phyloP scores from a whole-genome alignment of 805 yeast species.

The Candida broadrunensis region DNA sequence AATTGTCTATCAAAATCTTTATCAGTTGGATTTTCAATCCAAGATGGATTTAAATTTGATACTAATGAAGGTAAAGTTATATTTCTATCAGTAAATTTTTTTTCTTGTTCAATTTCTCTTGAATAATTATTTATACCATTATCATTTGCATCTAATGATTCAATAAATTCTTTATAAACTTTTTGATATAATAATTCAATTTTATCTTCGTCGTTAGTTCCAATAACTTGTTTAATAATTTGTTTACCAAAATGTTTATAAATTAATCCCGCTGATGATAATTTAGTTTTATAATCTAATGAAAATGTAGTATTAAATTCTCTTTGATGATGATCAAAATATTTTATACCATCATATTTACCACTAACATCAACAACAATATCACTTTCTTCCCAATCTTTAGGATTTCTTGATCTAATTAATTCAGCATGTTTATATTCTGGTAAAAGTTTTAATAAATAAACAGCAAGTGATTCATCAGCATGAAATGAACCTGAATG shows the following conservation, averaged over 20 bases:
- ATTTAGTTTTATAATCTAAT: constrained; percentile 62
- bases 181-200: constrained; percentile 67
- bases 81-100: constrained; percentile 67
- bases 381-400: constrained; percentile 80
- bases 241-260: constrained; percentile 83
- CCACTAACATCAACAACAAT: constrained; percentile 96
- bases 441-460: constrained; percentile 72
- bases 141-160: constrained; percentile 93
- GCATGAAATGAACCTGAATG: constrained; percentile 96
- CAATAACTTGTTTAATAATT: constrained; percentile 51
- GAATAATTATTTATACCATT: constrained; percentile 79
- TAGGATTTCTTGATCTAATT: constrained; percentile 80
- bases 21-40: constrained; percentile 71
- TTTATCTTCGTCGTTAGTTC: constrained; percentile 31
- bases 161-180: constrained; percentile 83
- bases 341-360: constrained; percentile 78
- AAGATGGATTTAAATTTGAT: constrained; percentile 76
- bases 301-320: constrained; percentile 79
- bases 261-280: constrained; percentile 91
- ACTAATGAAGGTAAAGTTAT: constrained; percentile 79
- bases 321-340: constrained; percentile 95
- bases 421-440: constrained; percentile 62
- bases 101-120: constrained; percentile 49
- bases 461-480: constrained; percentile 93
- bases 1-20: constrained; percentile 66